These are phyloP conservation scores for Malassezia slooffiae DNA, from an alignment of 1,284 basidiomycete species.

Conservation along the genomic window DNA sequence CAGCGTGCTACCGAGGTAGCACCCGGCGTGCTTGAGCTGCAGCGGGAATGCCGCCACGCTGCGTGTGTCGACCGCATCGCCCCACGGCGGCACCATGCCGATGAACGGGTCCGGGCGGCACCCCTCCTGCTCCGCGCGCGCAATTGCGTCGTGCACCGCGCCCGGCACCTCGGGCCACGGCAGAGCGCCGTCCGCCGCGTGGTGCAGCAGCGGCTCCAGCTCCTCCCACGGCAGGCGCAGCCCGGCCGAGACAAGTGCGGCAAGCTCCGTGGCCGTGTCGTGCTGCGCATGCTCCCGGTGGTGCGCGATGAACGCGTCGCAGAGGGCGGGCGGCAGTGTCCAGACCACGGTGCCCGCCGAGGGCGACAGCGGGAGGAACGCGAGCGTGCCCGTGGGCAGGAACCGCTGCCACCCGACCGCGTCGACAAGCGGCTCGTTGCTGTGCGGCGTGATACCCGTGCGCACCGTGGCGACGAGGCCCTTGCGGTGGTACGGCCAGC, in stretches of 20 bases:
- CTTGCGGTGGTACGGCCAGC: conserved; percentile 81
- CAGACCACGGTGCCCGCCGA: conserved; percentile 80
- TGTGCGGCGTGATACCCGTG: conserved; percentile 13
- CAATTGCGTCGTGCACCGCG: conserved; percentile 18
- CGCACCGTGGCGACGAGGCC: conserved; percentile 79
- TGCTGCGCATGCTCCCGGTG: conserved; percentile 47
- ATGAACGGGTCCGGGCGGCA: conserved; percentile 19
- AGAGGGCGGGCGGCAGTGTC: conserved; percentile 74
- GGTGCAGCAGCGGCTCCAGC: conserved; percentile 60
- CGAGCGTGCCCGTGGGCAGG: conserved; percentile 86
- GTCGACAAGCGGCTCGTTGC: conserved; percentile 22
- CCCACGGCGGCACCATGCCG: conserved; percentile 56
- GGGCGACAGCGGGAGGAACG: conserved; percentile 57
- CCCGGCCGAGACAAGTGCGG: conserved; percentile 74
- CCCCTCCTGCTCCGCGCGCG: conserved; percentile 20
- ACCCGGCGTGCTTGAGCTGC: conserved; percentile 72
- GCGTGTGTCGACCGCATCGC: conserved; percentile 62
- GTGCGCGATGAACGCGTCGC: conserved; percentile 60
- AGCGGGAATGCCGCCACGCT: conserved; percentile 83
- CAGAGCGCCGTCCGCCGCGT: conserved; percentile 3
- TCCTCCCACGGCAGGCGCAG: conserved; percentile 74
- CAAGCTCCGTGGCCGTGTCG: conserved; percentile 52
- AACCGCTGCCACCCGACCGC: conserved; percentile 82
- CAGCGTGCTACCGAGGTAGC: conserved; percentile 59
- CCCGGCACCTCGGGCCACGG: conserved; percentile 25